Percentiles rank a stretch among this genome's conserved stretches.
Conservation (phyloP, 306 rosid species). For the Prunus mongolica region DNA sequence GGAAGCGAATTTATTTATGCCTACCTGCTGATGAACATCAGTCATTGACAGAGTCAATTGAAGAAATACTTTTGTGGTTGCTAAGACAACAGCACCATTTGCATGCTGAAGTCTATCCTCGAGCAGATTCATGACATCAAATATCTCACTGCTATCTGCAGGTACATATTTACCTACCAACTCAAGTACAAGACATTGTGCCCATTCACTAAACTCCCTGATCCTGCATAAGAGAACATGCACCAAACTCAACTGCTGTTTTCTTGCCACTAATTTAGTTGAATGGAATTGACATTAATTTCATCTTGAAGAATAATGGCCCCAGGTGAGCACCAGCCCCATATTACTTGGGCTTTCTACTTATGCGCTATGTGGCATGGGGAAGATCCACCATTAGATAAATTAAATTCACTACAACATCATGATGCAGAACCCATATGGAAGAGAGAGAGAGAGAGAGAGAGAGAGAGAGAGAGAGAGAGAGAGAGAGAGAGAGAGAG, state of each 20-base stretch:
- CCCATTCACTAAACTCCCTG: conserved; percentile 94
- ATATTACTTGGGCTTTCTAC: background rate
- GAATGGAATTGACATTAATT: conserved; percentile 1
- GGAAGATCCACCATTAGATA: background rate
- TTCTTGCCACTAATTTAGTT: background rate
- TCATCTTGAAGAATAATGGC: conserved; percentile 15
- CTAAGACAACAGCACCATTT: conserved; percentile 98
- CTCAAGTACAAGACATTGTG: conserved; percentile 91
- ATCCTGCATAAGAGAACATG: conserved; percentile 57
- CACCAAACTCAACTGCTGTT: conserved; percentile 19
- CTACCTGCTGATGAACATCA: conserved; percentile 98
- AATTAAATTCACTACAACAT: background rate
- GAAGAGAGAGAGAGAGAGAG: background rate
- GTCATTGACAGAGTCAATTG: conserved; percentile 96
- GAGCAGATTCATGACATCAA: conserved; percentile 97
- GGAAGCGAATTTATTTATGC: conserved; percentile 17
- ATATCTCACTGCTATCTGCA: conserved; percentile 75
- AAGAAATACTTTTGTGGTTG: conserved; percentile 86
- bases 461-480: background rate
- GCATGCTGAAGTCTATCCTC: conserved; percentile 99
- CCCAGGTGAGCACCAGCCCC: background rate
- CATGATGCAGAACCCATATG: background rate
- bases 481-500: background rate
- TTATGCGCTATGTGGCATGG: background rate
- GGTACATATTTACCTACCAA: conserved; percentile 88